These are phyloP conservation scores for Wickerhamomyces queroliae DNA, from an alignment of 805 yeast species.

Conservation along the genomic window DNA sequence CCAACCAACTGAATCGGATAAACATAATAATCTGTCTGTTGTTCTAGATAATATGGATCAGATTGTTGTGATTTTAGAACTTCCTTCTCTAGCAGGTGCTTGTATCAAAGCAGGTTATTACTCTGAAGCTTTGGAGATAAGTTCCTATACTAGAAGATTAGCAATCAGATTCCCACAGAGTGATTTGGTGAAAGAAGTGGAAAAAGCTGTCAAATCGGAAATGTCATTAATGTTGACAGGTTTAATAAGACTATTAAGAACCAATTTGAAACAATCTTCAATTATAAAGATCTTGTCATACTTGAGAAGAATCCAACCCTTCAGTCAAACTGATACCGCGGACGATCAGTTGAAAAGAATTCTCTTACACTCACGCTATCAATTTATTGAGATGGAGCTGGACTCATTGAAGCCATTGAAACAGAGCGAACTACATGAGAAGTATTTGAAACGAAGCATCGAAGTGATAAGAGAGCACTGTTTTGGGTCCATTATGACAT, in stretches of 20 bases:
- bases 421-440: slow-evolving; percentile 43
- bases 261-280: slow-evolving; percentile 74
- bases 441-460: slow-evolving; percentile 69
- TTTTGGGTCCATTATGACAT: slow-evolving; percentile 65
- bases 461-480: slow-evolving; percentile 84
- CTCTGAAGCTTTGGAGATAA: slow-evolving; percentile 83
- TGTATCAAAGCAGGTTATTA: slow-evolving; percentile 85
- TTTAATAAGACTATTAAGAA: slow-evolving; percentile 59
- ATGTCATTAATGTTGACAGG: slow-evolving; percentile 65
- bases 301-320: slow-evolving; percentile 60
- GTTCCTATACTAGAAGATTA: slow-evolving; percentile 65
- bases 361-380: slow-evolving; percentile 61
- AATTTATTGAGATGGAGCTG: slow-evolving; percentile 59
- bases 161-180: slow-evolving; percentile 63
- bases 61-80: slow-evolving; percentile 70
- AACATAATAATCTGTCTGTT: slow-evolving; percentile 24
- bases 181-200: slow-evolving; percentile 43
- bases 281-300: slow-evolving; percentile 75
- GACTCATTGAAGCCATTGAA: slow-evolving; percentile 51
- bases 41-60: slow-evolving; percentile 61
- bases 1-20: slow-evolving; percentile 14
- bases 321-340: slow-evolving; percentile 23
- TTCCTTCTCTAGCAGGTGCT: slow-evolving; percentile 79
- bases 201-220: slow-evolving; percentile 47
- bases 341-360: slow-evolving; percentile 43